Evolutionary conservation across 75 land plant genomes (phyloP).

Genomic region (Isoetes taiwanensis): DNA sequence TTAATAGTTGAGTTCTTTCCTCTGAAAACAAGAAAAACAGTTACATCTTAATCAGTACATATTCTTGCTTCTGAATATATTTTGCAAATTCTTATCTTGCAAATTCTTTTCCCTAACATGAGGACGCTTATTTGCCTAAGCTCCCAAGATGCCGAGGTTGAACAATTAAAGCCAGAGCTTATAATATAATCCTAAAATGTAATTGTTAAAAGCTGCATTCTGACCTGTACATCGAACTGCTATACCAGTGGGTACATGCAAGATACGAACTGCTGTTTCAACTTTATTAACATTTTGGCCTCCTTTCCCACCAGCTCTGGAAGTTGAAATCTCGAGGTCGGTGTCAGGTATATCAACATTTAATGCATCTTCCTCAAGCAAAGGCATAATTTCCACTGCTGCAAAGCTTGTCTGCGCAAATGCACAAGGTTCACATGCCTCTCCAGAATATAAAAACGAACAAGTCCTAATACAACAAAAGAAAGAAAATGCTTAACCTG

Average conservation of each 20-base stretch:
- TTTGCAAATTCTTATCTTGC: too few relatives aligned
- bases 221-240: constrained; percentile 82
- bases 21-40: constrained; percentile 33
- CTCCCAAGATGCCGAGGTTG: too few relatives aligned
- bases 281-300: constrained; percentile 99
- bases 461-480: not conserved
- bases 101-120: too few relatives aligned
- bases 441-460: not conserved
- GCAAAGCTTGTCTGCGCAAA: constrained; percentile 85
- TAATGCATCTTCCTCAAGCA: constrained; percentile 70
- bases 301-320: constrained; percentile 92
- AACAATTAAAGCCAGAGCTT: too few relatives aligned
- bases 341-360: constrained; percentile 82
- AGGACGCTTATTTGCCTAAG: too few relatives aligned
- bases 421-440: not conserved
- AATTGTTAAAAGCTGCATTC: too few relatives aligned
- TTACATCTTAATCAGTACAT: too few relatives aligned
- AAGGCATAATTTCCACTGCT: constrained; percentile 94
- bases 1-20: constrained; percentile 72
- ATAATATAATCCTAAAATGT: too few relatives aligned
- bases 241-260: constrained; percentile 91
- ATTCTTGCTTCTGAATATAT: too few relatives aligned
- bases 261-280: constrained; percentile 95
- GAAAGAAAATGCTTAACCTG: constrained; percentile 40
- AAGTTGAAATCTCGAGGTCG: constrained; percentile 63